Percentiles rank a stretch among this genome's conserved stretches.
phyloP scores from a whole-genome alignment of 306 rosid genomes.

The Cicer cuneatum region DNA sequence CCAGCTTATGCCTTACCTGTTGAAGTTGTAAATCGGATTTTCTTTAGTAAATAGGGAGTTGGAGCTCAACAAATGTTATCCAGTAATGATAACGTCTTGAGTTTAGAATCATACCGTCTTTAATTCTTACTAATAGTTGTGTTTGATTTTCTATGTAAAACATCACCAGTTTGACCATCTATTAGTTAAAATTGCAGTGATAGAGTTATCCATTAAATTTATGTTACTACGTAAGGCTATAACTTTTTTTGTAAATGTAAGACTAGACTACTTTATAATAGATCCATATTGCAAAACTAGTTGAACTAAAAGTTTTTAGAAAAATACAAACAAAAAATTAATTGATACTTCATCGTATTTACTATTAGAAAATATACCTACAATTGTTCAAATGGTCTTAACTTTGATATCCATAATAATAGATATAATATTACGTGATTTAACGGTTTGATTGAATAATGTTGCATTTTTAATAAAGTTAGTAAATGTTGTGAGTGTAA shows the following conservation, averaged over 20 bases:
- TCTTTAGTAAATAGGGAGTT: conserved; percentile 48
- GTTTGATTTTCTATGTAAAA: conserved; percentile 15
- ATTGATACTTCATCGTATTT: too few species aligned
- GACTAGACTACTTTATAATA: too few species aligned
- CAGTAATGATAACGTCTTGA: not conserved
- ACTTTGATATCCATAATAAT: too few species aligned
- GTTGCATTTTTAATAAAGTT: too few species aligned
- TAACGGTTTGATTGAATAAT: too few species aligned
- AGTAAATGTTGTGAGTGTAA: too few species aligned
- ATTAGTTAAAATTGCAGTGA: conserved; percentile 9
- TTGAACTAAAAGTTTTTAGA: too few species aligned
- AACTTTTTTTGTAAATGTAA: not conserved
- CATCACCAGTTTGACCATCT: conserved; percentile 14
- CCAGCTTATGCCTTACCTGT: conserved; percentile 92
- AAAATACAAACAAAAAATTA: too few species aligned
- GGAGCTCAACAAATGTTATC: conserved; percentile 6
- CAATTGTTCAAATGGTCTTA: too few species aligned
- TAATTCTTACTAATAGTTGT: conserved; percentile 6
- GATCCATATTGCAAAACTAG: too few species aligned
- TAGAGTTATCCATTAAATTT: not conserved
- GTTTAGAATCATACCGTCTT: conserved; percentile 24
- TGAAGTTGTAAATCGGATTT: conserved; percentile 68
- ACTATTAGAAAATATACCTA: too few species aligned
- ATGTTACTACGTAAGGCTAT: not conserved
- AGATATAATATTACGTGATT: too few species aligned